These are phyloP conservation scores for Chaetomiaceae sp. DNA, from an alignment of 2,329 filamentous ascomycete species.

Conservation along the genomic window DNA sequence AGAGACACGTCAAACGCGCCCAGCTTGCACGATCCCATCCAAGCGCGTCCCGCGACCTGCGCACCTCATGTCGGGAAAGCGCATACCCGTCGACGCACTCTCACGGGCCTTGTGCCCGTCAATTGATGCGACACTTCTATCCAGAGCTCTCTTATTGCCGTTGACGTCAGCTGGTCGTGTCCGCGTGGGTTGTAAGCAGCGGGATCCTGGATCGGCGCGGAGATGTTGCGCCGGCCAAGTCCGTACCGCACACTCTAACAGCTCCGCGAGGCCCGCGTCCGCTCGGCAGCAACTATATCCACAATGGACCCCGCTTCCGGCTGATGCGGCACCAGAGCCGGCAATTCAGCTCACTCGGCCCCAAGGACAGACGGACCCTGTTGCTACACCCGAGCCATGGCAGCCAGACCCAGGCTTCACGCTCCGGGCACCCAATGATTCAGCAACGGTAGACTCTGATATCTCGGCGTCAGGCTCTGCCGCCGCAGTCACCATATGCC, in stretches of 20 bases:
- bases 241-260: not conserved
- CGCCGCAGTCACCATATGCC: not conserved
- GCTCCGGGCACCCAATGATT: too few species aligned
- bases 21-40: not conserved
- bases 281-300: not conserved
- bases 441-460: not conserved
- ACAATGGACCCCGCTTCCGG: not conserved
- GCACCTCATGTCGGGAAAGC: conserved; percentile 34
- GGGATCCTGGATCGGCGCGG: not conserved
- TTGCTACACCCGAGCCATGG: not conserved
- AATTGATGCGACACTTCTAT: conserved; percentile 40
- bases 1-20: not conserved
- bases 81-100: conserved; percentile 51
- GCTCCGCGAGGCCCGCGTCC: not conserved
- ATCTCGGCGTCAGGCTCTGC: not conserved
- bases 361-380: too few species aligned
- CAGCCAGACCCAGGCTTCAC: not conserved
- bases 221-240: not conserved
- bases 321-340: too few species aligned
- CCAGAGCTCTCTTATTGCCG: conserved; percentile 30
- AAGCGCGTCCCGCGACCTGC: not conserved
- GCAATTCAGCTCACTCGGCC: too few species aligned
- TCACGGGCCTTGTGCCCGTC: conserved; percentile 62
- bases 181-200: not conserved
- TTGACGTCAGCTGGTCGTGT: conserved; percentile 10